Conservation (phyloP, 352 stramenopile genomes). For the Phytophthora hibernalis region DNA sequence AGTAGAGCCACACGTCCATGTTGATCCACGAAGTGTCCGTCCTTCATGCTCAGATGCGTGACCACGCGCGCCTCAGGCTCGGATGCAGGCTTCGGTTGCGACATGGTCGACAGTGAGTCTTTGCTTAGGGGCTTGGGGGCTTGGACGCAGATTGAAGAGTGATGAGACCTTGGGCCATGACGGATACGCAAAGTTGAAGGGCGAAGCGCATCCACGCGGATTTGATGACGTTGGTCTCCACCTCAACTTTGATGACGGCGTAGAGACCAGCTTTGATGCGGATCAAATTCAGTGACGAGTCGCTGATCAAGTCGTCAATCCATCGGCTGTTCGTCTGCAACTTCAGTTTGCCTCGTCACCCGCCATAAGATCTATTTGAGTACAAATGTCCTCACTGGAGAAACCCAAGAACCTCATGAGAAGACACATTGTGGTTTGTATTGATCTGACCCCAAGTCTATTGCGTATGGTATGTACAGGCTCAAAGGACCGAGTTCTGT, state of each 20-base stretch:
- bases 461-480: constrained; percentile 17
- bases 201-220: constrained; percentile 25
- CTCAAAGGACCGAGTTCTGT: background rate
- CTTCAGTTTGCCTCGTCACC: background rate
- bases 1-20: constrained; percentile 57
- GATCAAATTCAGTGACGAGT: background rate
- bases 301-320: background rate
- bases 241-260: constrained; percentile 26
- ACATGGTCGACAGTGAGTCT: constrained; percentile 15
- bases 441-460: too few species aligned
- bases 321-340: constrained; percentile 11
- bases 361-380: background rate
- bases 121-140: constrained; percentile 18
- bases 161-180: background rate
- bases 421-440: constrained; percentile 21
- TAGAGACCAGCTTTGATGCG: constrained; percentile 3
- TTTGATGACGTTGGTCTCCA: constrained; percentile 25
- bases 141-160: constrained; percentile 25
- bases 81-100: constrained; percentile 17
- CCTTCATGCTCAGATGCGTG: constrained; percentile 51
- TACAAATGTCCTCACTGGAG: background rate
- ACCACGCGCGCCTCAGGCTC: constrained; percentile 22
- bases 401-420: too few species aligned
- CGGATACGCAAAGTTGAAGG: constrained; percentile 31
- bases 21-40: constrained; percentile 62